Percentiles rank a stretch among this genome's conserved stretches.
Conservation (phyloP, 2,329 filamentous ascomycete species). For the Metarhizium sp. region DNA sequence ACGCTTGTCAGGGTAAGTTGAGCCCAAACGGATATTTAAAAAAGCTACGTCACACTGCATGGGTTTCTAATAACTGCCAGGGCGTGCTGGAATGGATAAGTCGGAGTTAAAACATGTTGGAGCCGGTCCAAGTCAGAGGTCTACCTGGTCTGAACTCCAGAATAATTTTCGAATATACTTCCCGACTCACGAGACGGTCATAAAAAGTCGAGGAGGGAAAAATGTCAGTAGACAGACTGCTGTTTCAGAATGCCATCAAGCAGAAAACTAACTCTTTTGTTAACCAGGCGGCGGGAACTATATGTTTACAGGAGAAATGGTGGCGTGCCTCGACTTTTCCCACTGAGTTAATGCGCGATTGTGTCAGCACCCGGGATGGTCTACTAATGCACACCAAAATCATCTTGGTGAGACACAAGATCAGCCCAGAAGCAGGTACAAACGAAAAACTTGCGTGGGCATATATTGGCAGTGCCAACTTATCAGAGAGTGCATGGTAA, state of each 20-base stretch:
- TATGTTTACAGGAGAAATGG: conserved; percentile 67
- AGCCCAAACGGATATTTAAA: conserved; percentile 2
- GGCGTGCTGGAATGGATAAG: not conserved
- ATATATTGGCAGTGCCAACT: conserved; percentile 84
- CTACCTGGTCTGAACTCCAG: conserved; percentile 7
- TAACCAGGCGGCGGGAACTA: conserved; percentile 62
- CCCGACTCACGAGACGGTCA: conserved; percentile 63
- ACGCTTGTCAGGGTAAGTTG: conserved; percentile 42
- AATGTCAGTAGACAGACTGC: conserved; percentile 6
- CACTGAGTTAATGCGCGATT: conserved; percentile 61
- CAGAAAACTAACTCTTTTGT: not conserved
- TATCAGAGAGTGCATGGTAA: conserved; percentile 89
- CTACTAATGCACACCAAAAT: conserved; percentile 87
- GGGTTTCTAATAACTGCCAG: not conserved
- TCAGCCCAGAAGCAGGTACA: not conserved
- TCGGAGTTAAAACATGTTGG: not conserved
- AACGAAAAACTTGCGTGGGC: conserved; percentile 48
- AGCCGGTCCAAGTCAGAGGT: conserved; percentile 9
- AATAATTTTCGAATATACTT: conserved; percentile 68
- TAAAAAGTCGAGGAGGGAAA: conserved; percentile 51
- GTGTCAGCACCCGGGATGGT: conserved; percentile 58
- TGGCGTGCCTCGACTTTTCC: conserved; percentile 66
- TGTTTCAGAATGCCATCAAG: not conserved
- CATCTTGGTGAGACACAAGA: conserved; percentile 35
- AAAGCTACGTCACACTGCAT: not conserved